Evolutionary conservation across 1,139 yeast species (phyloP), one percentile per base, ranked within the genome.

Genomic region (Casaregolazyma suthepensis): DNA sequence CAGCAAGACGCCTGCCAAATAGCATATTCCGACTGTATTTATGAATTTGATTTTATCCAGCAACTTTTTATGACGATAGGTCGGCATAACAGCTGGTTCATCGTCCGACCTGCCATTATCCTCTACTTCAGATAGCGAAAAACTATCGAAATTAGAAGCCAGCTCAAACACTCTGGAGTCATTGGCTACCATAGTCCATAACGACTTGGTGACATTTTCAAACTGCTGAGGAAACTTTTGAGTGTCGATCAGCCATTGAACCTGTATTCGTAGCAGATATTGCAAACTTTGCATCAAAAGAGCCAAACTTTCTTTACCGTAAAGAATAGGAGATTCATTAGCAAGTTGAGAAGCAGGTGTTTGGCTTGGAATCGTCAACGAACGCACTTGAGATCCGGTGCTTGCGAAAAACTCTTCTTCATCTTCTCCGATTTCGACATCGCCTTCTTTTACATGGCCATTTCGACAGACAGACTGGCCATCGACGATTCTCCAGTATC

Each of bases 371-470:
- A 57, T 63, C 60, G 9, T 68, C 59, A 57, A 63, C 65, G 57
- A 51, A 42, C 62, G 52, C 23, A 58, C 58, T 31, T 48, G 58
- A 38, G 13, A 49, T 46, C 22, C 56, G 56, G 19, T 61, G 17
- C 49, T 53, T 17, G 56, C 59, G 45, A 49, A 54, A 13, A 54
- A 57, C 10, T 58, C 62, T 31, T 57, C 64, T 10, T 59, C 62
- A 48, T 59, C 96, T 63, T 86, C 91, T 59, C 85, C 85, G 61
- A 81, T 76, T 66, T 89, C 96, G 38, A 87, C 69, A 58, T 84
- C 87, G 44, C 93, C 91, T 59, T 85, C 93, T 69, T 81, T 80
- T 13, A 90, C 89, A 71, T 93, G 99, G 1, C 98, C 97, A 64
- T 79, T 85, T 64, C 87, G 91, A 66, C 99, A 93, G 20, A 89